Conservation (phyloP, 192 early-diverging fungal genomes). For the Phlyctochytrium planicorne region DNA sequence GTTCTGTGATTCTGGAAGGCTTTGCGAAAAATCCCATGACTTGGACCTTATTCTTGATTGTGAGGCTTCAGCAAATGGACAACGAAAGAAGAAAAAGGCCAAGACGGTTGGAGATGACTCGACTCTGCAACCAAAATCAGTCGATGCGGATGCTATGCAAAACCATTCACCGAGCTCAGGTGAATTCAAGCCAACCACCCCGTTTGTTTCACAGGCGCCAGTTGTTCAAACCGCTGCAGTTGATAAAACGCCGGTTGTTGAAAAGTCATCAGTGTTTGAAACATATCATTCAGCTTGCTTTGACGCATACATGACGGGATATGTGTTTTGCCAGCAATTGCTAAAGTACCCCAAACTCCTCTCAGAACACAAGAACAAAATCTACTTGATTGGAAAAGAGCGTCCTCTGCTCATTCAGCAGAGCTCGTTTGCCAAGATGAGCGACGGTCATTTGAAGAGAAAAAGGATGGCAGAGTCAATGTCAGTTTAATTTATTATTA, state of each 20-base stretch:
- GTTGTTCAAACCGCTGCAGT: no score
- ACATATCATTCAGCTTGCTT: constrained; percentile 88
- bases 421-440: constrained; percentile 60
- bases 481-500: no score
- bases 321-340: constrained; percentile 70
- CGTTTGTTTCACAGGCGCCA: no score
- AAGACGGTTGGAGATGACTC: constrained; percentile 17
- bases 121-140: no score
- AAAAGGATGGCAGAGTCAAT: no score
- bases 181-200: no score
- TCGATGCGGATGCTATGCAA: no score
- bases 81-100: constrained; percentile 11
- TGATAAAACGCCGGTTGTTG: no score
- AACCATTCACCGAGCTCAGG: no score
- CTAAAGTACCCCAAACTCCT: constrained; percentile 7
- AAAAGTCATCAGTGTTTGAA: constrained; percentile 35
- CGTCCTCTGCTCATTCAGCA: constrained; percentile 66
- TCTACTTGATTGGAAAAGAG: constrained; percentile 84
- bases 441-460: constrained; percentile 43
- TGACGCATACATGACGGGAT: constrained; percentile 98
- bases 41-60: constrained; percentile 84
- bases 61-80: constrained; percentile 43
- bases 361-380: constrained; percentile 63
- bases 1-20: constrained; percentile 66
- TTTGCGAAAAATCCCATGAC: constrained; percentile 78